Percentiles rank a stretch among this genome's conserved stretches.
phyloP scores from a whole-genome alignment of 169 alveolate species.

The Plasmodium coatneyi region DNA sequence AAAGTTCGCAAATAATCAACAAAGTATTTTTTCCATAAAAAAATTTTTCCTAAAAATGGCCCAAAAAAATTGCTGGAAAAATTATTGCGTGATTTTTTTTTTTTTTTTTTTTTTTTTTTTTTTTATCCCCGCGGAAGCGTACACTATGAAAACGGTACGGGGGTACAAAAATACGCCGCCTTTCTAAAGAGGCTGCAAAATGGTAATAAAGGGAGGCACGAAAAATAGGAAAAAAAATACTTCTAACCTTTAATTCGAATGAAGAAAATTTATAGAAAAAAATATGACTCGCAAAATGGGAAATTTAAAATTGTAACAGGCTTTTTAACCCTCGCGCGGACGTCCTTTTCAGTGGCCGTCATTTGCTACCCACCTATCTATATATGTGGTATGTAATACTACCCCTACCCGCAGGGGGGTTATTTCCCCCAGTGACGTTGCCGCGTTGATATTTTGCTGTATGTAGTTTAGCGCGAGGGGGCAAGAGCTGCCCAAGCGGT shows the following conservation, averaged over 20 bases:
- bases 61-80: neutral
- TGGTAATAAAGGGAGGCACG: neutral
- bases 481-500: neutral
- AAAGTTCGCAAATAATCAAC: neutral
- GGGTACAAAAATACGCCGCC: neutral
- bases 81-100: neutral
- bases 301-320: neutral
- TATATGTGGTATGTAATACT: neutral
- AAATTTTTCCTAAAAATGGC: neutral
- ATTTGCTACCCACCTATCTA: neutral
- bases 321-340: neutral
- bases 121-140: neutral
- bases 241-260: neutral
- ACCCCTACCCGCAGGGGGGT: neutral
- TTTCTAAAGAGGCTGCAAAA: too few relatives aligned
- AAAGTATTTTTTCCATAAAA: neutral
- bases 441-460: neutral
- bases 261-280: neutral
- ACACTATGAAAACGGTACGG: neutral
- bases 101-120: neutral
- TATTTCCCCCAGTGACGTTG: neutral
- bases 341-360: neutral
- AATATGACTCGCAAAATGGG: neutral
- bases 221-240: neutral
- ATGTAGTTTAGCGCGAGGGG: neutral